phyloP scores from a whole-genome alignment of 805 yeast species.

The Suhomyces emberorum region DNA sequence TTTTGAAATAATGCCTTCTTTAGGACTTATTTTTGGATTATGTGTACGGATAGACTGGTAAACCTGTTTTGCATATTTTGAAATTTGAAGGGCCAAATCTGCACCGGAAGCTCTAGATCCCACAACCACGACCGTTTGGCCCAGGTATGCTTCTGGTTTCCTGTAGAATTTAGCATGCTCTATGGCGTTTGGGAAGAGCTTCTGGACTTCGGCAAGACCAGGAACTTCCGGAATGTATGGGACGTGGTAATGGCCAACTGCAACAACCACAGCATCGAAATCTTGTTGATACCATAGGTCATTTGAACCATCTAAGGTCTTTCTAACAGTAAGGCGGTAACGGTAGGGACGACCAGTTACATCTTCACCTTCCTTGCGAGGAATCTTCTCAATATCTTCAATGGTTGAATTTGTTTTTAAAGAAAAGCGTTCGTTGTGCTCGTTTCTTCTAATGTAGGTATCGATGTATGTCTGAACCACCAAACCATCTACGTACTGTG shows the following conservation, averaged over 20 bases:
- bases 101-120: conserved; percentile 28
- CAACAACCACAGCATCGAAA: conserved; percentile 43
- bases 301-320: conserved; percentile 14
- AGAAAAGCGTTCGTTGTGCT: conserved; percentile 15
- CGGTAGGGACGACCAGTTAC: conserved; percentile 11
- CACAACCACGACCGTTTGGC: conserved; percentile 30
- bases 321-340: conserved; percentile 31
- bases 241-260: conserved; percentile 48
- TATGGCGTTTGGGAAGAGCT: conserved; percentile 25
- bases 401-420: conserved; percentile 33
- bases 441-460: conserved; percentile 22
- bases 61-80: conserved; percentile 20
- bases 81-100: conserved; percentile 27
- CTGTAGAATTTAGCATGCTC: conserved; percentile 47
- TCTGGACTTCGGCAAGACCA: conserved; percentile 37
- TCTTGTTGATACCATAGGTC: conserved; percentile 38
- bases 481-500: conserved; percentile 24
- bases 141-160: conserved; percentile 26
- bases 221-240: conserved; percentile 44
- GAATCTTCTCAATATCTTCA: conserved; percentile 32
- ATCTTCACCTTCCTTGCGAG: not conserved
- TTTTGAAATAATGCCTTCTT: conserved; percentile 18
- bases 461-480: conserved; percentile 28
- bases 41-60: conserved; percentile 29
- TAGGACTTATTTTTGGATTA: conserved; percentile 4